These are phyloP conservation scores for Ogataea chonburiensis DNA, from an alignment of 805 yeast genomes.

Conservation along the genomic window DNA sequence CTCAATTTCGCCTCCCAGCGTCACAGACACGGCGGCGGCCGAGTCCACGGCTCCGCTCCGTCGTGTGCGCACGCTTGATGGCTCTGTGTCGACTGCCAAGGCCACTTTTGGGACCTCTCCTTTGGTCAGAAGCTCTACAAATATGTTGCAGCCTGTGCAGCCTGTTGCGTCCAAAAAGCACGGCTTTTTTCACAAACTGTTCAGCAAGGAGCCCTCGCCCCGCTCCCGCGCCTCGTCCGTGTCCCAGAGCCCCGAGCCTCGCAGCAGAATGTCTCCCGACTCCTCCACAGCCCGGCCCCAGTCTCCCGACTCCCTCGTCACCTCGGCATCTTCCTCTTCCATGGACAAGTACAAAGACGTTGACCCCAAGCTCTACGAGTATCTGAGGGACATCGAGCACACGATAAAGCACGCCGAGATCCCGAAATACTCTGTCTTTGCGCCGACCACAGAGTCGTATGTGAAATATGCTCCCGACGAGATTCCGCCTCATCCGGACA, in stretches of 20 bases:
- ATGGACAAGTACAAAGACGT: slow-evolving; percentile 28
- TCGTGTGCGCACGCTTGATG: slow-evolving; percentile 31
- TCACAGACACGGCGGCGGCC: slow-evolving; percentile 7
- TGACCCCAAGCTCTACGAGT: slow-evolving; percentile 49
- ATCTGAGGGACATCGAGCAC: slow-evolving; percentile 36
- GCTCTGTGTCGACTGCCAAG: slow-evolving; percentile 11
- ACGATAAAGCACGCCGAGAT: slow-evolving; percentile 1
- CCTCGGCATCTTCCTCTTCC: not conserved
- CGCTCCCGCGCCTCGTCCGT: slow-evolving; percentile 13
- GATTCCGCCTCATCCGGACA: slow-evolving; percentile 51
- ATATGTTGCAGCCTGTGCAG: slow-evolving; percentile 14
- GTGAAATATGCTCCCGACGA: slow-evolving; percentile 40
- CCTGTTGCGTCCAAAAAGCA: slow-evolving; percentile 16
- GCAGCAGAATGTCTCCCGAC: no score
- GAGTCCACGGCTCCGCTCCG: slow-evolving; percentile 16
- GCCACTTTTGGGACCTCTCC: slow-evolving; percentile 9
- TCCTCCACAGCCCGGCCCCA: not conserved
- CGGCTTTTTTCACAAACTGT: slow-evolving; percentile 25
- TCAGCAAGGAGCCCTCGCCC: slow-evolving; percentile 23
- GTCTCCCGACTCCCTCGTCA: not conserved
- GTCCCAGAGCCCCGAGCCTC: slow-evolving; percentile 1
- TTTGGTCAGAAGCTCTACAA: slow-evolving; percentile 32
- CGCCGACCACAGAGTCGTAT: slow-evolving; percentile 25
- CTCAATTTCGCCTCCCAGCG: slow-evolving; percentile 22
- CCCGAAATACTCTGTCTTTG: slow-evolving; percentile 22